Conservation (phyloP, 2,329 filamentous ascomycete genomes). For the Sporothrix pallida region DNA sequence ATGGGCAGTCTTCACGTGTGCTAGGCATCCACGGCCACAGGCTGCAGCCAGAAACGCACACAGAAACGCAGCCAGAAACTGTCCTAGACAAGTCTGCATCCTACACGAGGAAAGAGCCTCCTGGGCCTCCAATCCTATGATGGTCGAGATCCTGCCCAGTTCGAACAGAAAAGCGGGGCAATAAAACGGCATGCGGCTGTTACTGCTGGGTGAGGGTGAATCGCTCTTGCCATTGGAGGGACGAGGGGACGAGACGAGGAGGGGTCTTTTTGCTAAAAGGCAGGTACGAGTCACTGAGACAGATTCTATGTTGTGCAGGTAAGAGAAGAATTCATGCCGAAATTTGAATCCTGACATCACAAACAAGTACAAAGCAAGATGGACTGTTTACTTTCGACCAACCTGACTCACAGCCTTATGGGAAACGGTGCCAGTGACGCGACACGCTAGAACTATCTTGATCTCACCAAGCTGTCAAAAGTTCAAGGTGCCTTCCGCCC, state of each 20-base stretch:
- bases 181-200: conserved; percentile 1
- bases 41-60: conserved; percentile 1
- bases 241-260: too few relatives aligned
- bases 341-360: too few relatives aligned
- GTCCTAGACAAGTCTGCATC: not conserved
- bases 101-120: not conserved
- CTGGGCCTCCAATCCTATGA: conserved; percentile 2
- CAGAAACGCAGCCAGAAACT: not conserved
- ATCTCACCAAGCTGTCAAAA: not conserved
- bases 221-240: not conserved
- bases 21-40: conserved; percentile 28
- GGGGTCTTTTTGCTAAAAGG: too few relatives aligned
- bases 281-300: too few relatives aligned
- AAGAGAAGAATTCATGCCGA: too few relatives aligned
- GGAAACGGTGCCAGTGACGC: not conserved
- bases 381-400: not conserved
- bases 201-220: not conserved
- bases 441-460: not conserved
- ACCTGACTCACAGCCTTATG: conserved; percentile 7
- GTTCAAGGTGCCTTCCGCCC: not conserved
- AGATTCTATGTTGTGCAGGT: too few relatives aligned
- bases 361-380: too few relatives aligned
- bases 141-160: not conserved
- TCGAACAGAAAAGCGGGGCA: conserved; percentile 9
- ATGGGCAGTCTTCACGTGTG: conserved; percentile 21